phyloP scores from a whole-genome alignment of 1,139 yeast genomes.

The Protomyces lactucae-debilis region DNA sequence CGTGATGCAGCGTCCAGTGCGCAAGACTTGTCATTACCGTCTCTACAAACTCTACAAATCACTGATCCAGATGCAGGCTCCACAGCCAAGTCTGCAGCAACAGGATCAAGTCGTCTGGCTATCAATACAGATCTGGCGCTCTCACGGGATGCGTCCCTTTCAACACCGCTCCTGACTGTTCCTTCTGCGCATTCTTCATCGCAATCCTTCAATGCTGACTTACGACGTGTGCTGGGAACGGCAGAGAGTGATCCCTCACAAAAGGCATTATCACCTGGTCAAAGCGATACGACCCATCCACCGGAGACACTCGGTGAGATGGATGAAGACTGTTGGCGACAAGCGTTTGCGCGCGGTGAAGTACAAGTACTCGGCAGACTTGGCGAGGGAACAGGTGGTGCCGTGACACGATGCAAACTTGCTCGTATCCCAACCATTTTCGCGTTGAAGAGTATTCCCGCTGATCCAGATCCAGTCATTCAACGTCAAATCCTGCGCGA shows the following conservation, averaged over 20 bases:
- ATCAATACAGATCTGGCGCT: not conserved
- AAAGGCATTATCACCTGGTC: not conserved
- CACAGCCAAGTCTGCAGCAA: not conserved
- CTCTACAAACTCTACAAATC: not conserved
- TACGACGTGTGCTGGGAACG: slow-evolving; percentile 14
- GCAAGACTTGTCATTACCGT: not conserved
- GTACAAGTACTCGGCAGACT: slow-evolving; percentile 61
- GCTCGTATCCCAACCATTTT: slow-evolving; percentile 49
- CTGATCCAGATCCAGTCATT: slow-evolving; percentile 47
- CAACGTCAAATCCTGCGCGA: slow-evolving; percentile 86
- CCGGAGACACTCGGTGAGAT: slow-evolving; percentile 46
- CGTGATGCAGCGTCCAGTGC: not conserved
- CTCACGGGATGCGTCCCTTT: not conserved
- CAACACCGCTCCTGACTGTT: not conserved
- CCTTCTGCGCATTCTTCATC: slow-evolving; percentile 1
- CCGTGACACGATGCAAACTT: slow-evolving; percentile 71
- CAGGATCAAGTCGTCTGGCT: not conserved
- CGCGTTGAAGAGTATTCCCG: slow-evolving; percentile 52
- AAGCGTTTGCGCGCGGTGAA: slow-evolving; percentile 53
- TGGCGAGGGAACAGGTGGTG: slow-evolving; percentile 95
- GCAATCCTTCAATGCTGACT: slow-evolving; percentile 18
- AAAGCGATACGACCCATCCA: not conserved
- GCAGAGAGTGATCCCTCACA: not conserved
- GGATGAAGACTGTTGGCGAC: slow-evolving; percentile 74
- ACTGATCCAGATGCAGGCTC: not conserved